Percentiles rank a stretch among this genome's conserved stretches.
Conservation (phyloP, 108 stramenopile species). For the Thalassiosira profunda region DNA sequence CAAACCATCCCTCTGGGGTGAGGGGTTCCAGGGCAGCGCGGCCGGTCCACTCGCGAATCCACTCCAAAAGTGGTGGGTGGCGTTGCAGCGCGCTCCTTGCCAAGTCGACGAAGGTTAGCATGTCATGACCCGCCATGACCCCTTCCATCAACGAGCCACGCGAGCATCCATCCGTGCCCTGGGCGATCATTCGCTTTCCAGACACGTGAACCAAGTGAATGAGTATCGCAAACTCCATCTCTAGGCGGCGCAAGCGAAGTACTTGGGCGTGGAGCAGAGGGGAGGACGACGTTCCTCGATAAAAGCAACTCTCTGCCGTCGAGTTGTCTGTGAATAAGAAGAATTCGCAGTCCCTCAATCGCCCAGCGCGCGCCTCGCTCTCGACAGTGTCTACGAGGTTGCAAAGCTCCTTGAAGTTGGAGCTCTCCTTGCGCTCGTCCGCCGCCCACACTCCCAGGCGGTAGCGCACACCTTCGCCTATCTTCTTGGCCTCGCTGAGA, state of each 20-base stretch:
- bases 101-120: slow-evolving; percentile 35
- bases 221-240: slow-evolving; percentile 2
- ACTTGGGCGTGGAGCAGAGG: slow-evolving; percentile 19
- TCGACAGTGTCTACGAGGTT: slow-evolving; percentile 26
- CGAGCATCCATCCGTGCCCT: slow-evolving; percentile 46
- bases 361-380: not conserved
- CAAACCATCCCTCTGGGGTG: not conserved
- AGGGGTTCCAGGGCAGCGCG: not conserved
- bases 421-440: not conserved
- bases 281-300: slow-evolving; percentile 25
- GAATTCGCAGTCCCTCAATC: slow-evolving; percentile 11
- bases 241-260: slow-evolving; percentile 19
- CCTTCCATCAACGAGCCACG: slow-evolving; percentile 31
- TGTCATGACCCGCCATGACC: slow-evolving; percentile 16
- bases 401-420: slow-evolving; percentile 32
- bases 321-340: slow-evolving; percentile 49
- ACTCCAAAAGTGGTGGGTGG: slow-evolving; percentile 16
- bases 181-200: slow-evolving; percentile 48
- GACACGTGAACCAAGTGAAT: slow-evolving; percentile 35
- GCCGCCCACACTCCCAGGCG: slow-evolving; percentile 10
- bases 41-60: slow-evolving; percentile 1
- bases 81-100: slow-evolving; percentile 23
- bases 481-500: not conserved
- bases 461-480: not conserved
- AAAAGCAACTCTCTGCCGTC: slow-evolving; percentile 29